Conservation (phyloP, 257 asterid species). For the Penstemon barbatus region DNA sequence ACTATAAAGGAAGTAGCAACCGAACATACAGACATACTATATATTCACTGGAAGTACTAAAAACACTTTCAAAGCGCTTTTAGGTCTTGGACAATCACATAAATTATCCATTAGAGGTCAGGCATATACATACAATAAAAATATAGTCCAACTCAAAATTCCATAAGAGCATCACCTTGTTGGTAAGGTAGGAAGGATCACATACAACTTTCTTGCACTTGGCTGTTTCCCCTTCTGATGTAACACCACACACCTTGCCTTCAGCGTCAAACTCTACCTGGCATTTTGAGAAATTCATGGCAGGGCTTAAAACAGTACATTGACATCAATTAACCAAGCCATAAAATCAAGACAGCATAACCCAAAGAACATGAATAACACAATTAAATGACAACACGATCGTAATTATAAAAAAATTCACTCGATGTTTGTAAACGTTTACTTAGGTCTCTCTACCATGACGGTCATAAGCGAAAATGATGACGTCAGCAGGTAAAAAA, state of each 20-base stretch:
- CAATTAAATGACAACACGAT: background rate
- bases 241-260: constrained; percentile 89
- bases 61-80: constrained; percentile 1
- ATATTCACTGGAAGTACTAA: constrained; percentile 10
- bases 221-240: constrained; percentile 98
- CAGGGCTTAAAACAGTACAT: constrained; percentile 19
- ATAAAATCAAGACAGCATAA: constrained; percentile 11
- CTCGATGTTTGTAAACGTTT: too few relatives aligned
- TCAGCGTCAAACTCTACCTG: constrained; percentile 90
- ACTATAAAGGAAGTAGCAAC: constrained; percentile 2
- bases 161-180: constrained; percentile 54
- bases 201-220: constrained; percentile 93
- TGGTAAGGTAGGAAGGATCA: constrained; percentile 87
- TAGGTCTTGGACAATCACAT: constrained; percentile 2
- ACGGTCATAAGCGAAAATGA: too few relatives aligned
- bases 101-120: background rate
- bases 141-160: constrained; percentile 9
- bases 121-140: background rate
- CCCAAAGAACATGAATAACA: background rate
- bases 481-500: too few relatives aligned
- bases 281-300: constrained; percentile 23
- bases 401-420: too few relatives aligned
- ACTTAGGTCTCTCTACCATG: too few relatives aligned
- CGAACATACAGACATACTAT: constrained; percentile 11
- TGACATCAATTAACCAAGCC: background rate